Evolutionary conservation across 305 asterid genomes (phyloP), one percentile per base, ranked within the genome.

Genomic region (Solanum hybrid): DNA sequence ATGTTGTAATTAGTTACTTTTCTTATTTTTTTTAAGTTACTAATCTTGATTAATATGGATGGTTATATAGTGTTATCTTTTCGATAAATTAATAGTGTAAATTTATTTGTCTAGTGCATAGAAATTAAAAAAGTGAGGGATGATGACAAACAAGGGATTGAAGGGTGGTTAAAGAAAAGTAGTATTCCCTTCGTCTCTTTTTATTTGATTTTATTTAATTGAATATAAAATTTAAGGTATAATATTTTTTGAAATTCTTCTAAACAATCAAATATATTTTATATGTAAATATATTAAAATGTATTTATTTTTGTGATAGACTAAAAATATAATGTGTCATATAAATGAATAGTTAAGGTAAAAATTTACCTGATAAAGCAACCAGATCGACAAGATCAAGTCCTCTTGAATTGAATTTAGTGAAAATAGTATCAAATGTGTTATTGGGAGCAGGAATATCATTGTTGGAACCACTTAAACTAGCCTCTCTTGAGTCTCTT

Each of bases 381-480:
- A 97, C 98, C 16, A 97, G 95, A 89, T 97, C 99, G 80, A 95
- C 95, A 91, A 96, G 83, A 94, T 96, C 89, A 39, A 97, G 92
- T 46, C 98, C 98, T 92, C 93, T 89, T 24, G 90, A 84, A 92
- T 95, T 94, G 88, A 97, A 97, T 86, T 96, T 97, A 4, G 97
- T 95, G 87, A 96, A 96, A 71, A 97, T 96, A 26, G 97, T 96
- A 86, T 94, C 96, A 87, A 97, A 97, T 40, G 99, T 97, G 93
- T 93, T 97, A 93, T 94, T 97, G 71, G 98, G 99, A 37, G 97
- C 97, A 87, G 99, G 99, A 89, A 96, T 97, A 93, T 96, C 93
- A 29, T 93, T 89, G 95, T 96, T 97, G 34, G 99, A 94, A 80
- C 96, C 99, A 91, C 97, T 97, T 90, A 97, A 88, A 87, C 99